Percentiles rank a stretch among this genome's conserved stretches.
Conservation (phyloP, 257 asterid genomes). For the Lantana camara region DNA sequence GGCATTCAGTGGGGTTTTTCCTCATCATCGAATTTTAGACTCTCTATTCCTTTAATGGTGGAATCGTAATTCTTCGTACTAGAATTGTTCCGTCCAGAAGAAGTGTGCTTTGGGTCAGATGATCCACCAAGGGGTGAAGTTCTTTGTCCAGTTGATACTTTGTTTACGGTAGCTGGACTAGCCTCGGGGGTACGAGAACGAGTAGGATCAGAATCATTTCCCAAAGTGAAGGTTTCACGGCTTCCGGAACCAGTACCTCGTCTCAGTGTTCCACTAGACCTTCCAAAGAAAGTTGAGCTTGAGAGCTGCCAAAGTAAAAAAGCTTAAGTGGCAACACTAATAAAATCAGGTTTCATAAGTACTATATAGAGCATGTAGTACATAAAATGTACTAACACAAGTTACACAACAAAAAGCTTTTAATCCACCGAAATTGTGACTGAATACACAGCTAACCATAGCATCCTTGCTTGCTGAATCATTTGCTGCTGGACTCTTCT, state of each 20-base stretch:
- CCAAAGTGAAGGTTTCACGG: constrained; percentile 58
- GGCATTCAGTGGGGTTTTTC: constrained; percentile 50
- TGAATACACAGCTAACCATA: constrained; percentile 52
- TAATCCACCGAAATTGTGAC: constrained; percentile 12
- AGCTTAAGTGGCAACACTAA: constrained; percentile 4
- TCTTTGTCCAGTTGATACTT: constrained; percentile 62
- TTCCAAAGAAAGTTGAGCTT: constrained; percentile 71
- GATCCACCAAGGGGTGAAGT: constrained; percentile 65
- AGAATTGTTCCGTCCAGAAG: constrained; percentile 58
- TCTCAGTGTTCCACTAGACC: constrained; percentile 79
- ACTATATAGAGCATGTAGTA: constrained; percentile 21
- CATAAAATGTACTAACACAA: constrained; percentile 11
- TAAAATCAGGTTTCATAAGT: background rate
- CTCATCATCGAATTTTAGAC: constrained; percentile 64
- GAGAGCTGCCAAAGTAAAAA: constrained; percentile 59
- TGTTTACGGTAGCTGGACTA: constrained; percentile 65
- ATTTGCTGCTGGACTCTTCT: constrained; percentile 72
- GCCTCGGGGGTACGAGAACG: constrained; percentile 74
- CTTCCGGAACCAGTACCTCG: constrained; percentile 68
- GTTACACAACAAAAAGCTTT: background rate
- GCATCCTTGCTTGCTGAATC: constrained; percentile 85
- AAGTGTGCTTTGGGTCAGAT: constrained; percentile 59
- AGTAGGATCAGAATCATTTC: constrained; percentile 69
- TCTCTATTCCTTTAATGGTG: constrained; percentile 68
- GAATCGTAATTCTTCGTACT: constrained; percentile 63